Conservation (phyloP, 192 early-diverging fungal species). For the Backusella westeae region DNA sequence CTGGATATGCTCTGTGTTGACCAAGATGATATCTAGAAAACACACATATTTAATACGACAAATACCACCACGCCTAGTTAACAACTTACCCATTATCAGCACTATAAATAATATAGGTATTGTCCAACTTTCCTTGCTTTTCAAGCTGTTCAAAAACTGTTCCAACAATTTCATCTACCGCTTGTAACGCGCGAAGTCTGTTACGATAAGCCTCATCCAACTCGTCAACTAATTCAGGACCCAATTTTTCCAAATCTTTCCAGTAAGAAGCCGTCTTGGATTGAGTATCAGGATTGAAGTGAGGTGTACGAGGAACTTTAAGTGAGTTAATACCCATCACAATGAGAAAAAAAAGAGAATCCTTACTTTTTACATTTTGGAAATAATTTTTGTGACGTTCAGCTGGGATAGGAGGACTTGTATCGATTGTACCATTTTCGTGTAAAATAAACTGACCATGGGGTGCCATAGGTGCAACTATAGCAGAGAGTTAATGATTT, state of each 20-base stretch:
- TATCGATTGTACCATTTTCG: constrained; percentile 22
- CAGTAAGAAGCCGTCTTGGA: constrained; percentile 55
- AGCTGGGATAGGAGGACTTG: constrained; percentile 55
- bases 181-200: constrained; percentile 54
- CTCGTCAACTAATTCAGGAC: constrained; percentile 30
- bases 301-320: constrained; percentile 49
- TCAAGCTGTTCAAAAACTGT: constrained; percentile 49
- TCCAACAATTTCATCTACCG: constrained; percentile 63
- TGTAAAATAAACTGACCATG: constrained; percentile 51
- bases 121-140: constrained; percentile 48
- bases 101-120: constrained; percentile 63
- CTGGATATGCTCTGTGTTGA: constrained; percentile 56
- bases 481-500: constrained; percentile 35
- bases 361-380: constrained; percentile 39
- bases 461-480: constrained; percentile 59
- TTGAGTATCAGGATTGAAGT: constrained; percentile 53
- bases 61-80: too few relatives aligned
- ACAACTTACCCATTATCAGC: constrained; percentile 56
- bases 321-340: background rate
- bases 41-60: background rate
- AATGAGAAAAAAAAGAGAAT: background rate
- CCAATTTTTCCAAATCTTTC: constrained; percentile 42
- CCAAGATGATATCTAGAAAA: constrained; percentile 56
- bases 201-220: constrained; percentile 54
- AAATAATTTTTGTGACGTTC: constrained; percentile 57